Conservation (phyloP, 371 early-diverging fungal genomes). For the Mortierella sp. region DNA sequence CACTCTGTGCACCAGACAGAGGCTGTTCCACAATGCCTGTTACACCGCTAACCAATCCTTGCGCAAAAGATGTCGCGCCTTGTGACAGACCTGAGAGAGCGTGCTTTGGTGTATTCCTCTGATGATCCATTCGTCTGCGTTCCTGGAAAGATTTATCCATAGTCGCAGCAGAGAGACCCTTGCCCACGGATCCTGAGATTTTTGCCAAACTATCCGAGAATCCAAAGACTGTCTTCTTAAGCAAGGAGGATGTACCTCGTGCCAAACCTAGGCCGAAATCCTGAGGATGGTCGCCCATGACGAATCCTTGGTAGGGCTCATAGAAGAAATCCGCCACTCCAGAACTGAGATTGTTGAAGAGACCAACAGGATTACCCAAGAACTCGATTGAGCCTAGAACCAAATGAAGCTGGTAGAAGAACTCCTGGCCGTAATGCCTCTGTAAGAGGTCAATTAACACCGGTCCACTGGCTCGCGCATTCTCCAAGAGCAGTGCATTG, state of each 20-base stretch:
- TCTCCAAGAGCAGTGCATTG: slow-evolving; percentile 93
- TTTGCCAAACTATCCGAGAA: slow-evolving; percentile 95
- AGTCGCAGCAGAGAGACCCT: slow-evolving; percentile 96
- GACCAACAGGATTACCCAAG: slow-evolving; percentile 97
- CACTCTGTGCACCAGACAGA: slow-evolving; percentile 90
- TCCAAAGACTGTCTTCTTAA: slow-evolving; percentile 97
- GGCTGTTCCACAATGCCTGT: slow-evolving; percentile 94
- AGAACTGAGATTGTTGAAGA: slow-evolving; percentile 94
- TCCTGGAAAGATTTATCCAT: slow-evolving; percentile 95
- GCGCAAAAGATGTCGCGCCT: slow-evolving; percentile 91
- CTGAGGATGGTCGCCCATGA: slow-evolving; percentile 95
- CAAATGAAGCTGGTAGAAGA: slow-evolving; percentile 92
- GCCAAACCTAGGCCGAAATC: slow-evolving; percentile 96
- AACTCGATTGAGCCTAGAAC: slow-evolving; percentile 97
- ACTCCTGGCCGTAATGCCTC: slow-evolving; percentile 91
- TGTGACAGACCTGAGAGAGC: slow-evolving; percentile 91
- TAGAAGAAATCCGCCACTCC: slow-evolving; percentile 98
- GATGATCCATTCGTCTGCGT: slow-evolving; percentile 80
- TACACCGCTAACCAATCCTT: slow-evolving; percentile 89
- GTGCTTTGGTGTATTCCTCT: slow-evolving; percentile 93
- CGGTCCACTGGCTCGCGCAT: slow-evolving; percentile 84
- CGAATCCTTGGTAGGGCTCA: slow-evolving; percentile 97
- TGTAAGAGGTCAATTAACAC: slow-evolving; percentile 84
- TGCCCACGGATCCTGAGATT: slow-evolving; percentile 95
- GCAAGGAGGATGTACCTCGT: slow-evolving; percentile 90